Percentiles rank a stretch among this genome's conserved stretches.
Evolutionary conservation across 2,329 filamentous ascomycete species (phyloP).

Genomic region (Plenodomus biglobosus): DNA sequence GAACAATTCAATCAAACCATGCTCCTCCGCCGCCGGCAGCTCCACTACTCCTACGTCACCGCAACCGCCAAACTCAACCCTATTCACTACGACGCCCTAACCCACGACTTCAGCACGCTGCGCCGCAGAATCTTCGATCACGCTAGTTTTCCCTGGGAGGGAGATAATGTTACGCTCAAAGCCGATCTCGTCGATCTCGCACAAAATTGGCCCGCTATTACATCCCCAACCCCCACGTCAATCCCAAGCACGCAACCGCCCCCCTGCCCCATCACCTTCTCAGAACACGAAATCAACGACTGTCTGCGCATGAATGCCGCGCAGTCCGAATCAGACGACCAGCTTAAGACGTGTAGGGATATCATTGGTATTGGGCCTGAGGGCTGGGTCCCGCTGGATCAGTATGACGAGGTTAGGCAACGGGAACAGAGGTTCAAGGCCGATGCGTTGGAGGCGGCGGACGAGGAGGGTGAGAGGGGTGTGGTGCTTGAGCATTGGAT

Average conservation of each 20-base stretch:
- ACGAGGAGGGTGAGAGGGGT: conserved; percentile 22
- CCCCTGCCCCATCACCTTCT: conserved; percentile 25
- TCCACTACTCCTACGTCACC: conserved; percentile 36
- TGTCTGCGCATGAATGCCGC: conserved; percentile 23
- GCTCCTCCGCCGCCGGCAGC: conserved; percentile 31
- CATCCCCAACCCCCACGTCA: conserved; percentile 3
- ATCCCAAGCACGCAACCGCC: conserved; percentile 2
- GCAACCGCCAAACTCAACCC: conserved; percentile 27
- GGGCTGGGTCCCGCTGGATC: conserved; percentile 31
- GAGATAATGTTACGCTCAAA: conserved; percentile 34
- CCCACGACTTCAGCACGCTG: conserved; percentile 20
- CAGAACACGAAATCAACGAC: conserved; percentile 20
- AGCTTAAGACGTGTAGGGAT: conserved; percentile 26
- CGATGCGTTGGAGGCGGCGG: conserved; percentile 24
- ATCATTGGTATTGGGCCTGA: conserved; percentile 27
- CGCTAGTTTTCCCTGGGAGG: conserved; percentile 33
- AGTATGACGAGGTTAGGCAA: conserved; percentile 23
- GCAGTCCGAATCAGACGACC: conserved; percentile 28
- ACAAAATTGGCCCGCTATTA: conserved; percentile 24
- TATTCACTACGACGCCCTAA: conserved; percentile 29
- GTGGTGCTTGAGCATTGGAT: conserved; percentile 28
- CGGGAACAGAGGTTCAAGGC: conserved; percentile 21
- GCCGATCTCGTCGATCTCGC: conserved; percentile 23
- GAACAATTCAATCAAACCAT: conserved; percentile 28
- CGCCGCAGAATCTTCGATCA: conserved; percentile 29